Conservation (phyloP, 495 filamentous ascomycete species). For the Aspergillus hancockii region DNA sequence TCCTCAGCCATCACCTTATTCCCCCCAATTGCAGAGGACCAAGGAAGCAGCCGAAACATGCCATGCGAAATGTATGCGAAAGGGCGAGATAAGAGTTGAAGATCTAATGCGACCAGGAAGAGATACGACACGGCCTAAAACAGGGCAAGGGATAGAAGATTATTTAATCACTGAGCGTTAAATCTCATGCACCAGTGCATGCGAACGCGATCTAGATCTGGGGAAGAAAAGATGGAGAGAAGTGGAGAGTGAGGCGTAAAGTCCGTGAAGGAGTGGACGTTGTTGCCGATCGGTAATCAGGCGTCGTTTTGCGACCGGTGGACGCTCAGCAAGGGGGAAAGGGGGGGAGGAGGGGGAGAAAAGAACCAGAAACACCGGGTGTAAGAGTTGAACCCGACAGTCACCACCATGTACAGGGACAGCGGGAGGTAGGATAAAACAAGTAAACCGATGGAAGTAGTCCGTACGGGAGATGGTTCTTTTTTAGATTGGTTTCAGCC, state of each 20-base stretch:
- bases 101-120: slow-evolving; percentile 23
- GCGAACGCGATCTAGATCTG: slow-evolving; percentile 22
- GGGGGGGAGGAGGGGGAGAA: slow-evolving; percentile 16
- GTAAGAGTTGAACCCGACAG: slow-evolving; percentile 1
- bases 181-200: slow-evolving; percentile 23
- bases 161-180: slow-evolving; percentile 9
- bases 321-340: slow-evolving; percentile 17
- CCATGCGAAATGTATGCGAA: slow-evolving; percentile 44
- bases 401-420: slow-evolving; percentile 5
- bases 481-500: background rate
- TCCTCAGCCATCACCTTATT: slow-evolving; percentile 54
- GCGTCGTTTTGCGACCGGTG: slow-evolving; percentile 24
- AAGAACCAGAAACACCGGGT: slow-evolving; percentile 12
- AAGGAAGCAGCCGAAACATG: slow-evolving; percentile 60
- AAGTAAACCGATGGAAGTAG: slow-evolving; percentile 9
- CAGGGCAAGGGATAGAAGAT: slow-evolving; percentile 1
- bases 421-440: slow-evolving; percentile 7
- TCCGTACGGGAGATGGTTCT: background rate
- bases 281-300: slow-evolving; percentile 19
- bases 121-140: slow-evolving; percentile 27
- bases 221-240: slow-evolving; percentile 12
- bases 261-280: slow-evolving; percentile 16
- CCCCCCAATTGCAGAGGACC: slow-evolving; percentile 56
- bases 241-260: slow-evolving; percentile 16
- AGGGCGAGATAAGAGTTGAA: slow-evolving; percentile 17